Percentiles rank a stretch among this genome's conserved stretches.
phyloP scores from a whole-genome alignment of 345 rosid genomes.

The Gossypium turneri region DNA sequence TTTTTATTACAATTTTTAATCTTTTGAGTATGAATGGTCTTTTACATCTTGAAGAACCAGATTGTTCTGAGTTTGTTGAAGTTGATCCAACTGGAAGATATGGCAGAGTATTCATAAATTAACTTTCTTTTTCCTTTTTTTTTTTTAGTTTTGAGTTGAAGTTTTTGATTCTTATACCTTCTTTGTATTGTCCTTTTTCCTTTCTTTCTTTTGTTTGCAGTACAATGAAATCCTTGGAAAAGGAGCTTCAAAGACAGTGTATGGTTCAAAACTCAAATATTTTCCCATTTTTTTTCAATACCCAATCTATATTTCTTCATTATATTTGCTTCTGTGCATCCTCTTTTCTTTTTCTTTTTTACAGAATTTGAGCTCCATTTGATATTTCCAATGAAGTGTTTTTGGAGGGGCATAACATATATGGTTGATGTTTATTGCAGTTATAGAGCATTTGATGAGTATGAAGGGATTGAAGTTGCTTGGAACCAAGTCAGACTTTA shows the following conservation, averaged over 20 bases:
- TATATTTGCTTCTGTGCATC: neutral
- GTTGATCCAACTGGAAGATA: conserved; percentile 99
- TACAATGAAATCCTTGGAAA: conserved; percentile 88
- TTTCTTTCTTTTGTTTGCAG: conserved; percentile 36
- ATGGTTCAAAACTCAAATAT: conserved; percentile 30
- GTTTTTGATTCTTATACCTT: conserved; percentile 8
- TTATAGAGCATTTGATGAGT: conserved; percentile 91
- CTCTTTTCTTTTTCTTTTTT: neutral
- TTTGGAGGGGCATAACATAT: neutral
- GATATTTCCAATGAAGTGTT: conserved; percentile 7
- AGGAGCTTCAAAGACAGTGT: conserved; percentile 99
- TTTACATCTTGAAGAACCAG: conserved; percentile 43
- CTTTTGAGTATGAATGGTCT: conserved; percentile 58
- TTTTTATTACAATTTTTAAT: neutral
- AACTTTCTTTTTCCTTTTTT: conserved; percentile 14
- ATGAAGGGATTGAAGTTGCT: conserved; percentile 91
- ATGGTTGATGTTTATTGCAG: conserved; percentile 45
- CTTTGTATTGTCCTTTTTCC: neutral
- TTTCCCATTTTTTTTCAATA: conserved; percentile 6
- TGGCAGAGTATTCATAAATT: conserved; percentile 57
- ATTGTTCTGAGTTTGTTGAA: conserved; percentile 74
- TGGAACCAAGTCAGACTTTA: conserved; percentile 98
- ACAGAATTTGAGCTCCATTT: conserved; percentile 16
- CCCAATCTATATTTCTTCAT: conserved; percentile 22
- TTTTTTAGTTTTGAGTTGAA: conserved; percentile 11